Conservation (phyloP, 1,139 yeast species). For the Maudiozyma humilis region DNA sequence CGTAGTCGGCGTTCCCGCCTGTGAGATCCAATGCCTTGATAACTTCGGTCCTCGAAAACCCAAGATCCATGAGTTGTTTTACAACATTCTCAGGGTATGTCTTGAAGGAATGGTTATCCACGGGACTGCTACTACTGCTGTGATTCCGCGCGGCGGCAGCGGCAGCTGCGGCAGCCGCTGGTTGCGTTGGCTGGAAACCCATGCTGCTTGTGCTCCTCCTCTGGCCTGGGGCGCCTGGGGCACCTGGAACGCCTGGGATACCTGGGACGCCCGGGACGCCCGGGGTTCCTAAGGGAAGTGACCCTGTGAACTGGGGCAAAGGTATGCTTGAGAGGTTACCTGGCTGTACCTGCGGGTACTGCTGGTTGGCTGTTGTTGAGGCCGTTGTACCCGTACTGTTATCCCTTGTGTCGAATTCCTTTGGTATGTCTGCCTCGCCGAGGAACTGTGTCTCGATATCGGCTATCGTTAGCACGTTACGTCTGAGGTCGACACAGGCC, state of each 20-base stretch:
- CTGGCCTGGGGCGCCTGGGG: not conserved
- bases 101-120: not conserved
- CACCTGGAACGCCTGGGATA: too few relatives aligned
- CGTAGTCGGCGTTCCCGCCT: conserved; percentile 72
- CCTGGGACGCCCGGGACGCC: too few relatives aligned
- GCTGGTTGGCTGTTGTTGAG: not conserved
- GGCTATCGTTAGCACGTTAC: conserved; percentile 64
- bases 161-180: conserved; percentile 9
- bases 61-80: conserved; percentile 53
- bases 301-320: not conserved
- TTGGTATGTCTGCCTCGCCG: conserved; percentile 64
- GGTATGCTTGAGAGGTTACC: not conserved
- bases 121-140: conserved; percentile 2
- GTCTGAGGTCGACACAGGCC: conserved; percentile 67
- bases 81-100: conserved; percentile 42
- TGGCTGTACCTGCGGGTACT: too few relatives aligned
- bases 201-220: not conserved
- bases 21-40: conserved; percentile 57
- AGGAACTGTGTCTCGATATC: conserved; percentile 63
- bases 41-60: conserved; percentile 61
- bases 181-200: not conserved
- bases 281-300: too few relatives aligned
- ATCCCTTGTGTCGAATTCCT: conserved; percentile 14
- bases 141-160: conserved; percentile 17
- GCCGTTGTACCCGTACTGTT: not conserved